Conservation (phyloP, 2,329 filamentous ascomycete genomes). For the Diaporthe helianthi region DNA sequence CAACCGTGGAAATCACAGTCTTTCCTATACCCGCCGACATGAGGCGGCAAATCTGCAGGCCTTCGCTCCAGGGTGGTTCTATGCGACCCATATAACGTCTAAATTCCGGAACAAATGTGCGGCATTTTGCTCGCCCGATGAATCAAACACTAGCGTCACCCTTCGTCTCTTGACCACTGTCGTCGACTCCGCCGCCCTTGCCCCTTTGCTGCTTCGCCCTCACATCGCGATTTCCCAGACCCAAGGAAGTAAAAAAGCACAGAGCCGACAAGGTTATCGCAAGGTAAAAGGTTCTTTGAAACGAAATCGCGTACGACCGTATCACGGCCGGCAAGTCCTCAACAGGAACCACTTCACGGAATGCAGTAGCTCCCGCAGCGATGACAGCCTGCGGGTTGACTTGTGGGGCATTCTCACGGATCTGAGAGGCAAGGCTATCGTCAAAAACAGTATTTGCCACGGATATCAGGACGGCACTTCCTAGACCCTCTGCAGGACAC, state of each 20-base stretch:
- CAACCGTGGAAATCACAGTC: background rate
- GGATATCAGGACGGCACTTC: slow-evolving; percentile 38
- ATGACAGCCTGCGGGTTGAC: slow-evolving; percentile 43
- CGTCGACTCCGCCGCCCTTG: background rate
- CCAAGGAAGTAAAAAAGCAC: slow-evolving; percentile 47
- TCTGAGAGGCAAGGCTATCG: slow-evolving; percentile 37
- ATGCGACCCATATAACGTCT: background rate
- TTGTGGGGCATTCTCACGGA: slow-evolving; percentile 40
- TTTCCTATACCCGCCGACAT: background rate
- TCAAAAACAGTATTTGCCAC: slow-evolving; percentile 41
- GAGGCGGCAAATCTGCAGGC: background rate
- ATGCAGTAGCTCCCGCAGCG: slow-evolving; percentile 46
- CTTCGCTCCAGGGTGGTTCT: too few relatives aligned
- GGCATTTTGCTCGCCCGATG: background rate
- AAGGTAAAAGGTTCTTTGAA: slow-evolving; percentile 50
- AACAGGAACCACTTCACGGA: slow-evolving; percentile 44
- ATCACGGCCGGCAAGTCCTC: slow-evolving; percentile 45
- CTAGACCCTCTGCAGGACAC: slow-evolving; percentile 35
- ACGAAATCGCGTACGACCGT: slow-evolving; percentile 45
- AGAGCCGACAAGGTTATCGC: slow-evolving; percentile 42
- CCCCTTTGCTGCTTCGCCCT: slow-evolving; percentile 37
- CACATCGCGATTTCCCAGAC: slow-evolving; percentile 55
- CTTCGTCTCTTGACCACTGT: background rate
- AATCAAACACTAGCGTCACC: background rate
- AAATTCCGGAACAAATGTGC: background rate